Conservation (phyloP, 2,329 filamentous ascomycete genomes). For the Colletotrichum horii region DNA sequence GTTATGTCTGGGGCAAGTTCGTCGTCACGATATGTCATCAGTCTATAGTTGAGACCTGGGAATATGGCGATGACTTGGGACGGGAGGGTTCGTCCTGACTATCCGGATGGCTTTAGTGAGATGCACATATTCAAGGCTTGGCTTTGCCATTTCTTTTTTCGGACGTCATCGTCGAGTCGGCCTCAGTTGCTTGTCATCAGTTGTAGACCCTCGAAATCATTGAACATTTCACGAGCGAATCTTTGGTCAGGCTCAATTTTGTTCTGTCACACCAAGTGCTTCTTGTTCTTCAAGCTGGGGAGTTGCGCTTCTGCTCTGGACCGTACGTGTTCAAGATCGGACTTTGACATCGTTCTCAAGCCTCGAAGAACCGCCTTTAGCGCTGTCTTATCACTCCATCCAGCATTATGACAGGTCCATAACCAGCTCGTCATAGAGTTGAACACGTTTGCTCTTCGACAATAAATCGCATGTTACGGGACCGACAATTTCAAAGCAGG, state of each 20-base stretch:
- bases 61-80: not conserved
- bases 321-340: not conserved
- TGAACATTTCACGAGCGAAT: not conserved
- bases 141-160: not conserved
- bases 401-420: not conserved
- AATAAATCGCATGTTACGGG: not conserved
- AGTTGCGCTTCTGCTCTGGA: not conserved
- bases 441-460: not conserved
- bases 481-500: not conserved
- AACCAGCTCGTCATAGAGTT: not conserved
- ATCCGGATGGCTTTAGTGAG: not conserved
- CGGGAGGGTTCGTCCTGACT: not conserved
- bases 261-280: not conserved
- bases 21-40: not conserved
- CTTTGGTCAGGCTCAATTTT: not conserved
- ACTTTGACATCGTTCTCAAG: not conserved
- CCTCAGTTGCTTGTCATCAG: not conserved
- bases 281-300: accelerated
- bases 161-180: not conserved
- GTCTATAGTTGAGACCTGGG: not conserved
- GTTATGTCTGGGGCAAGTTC: not conserved
- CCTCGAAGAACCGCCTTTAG: not conserved
- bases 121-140: not conserved
- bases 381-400: not conserved
- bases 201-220: not conserved